Evolutionary conservation across 371 early-diverging fungal genomes (phyloP), one percentile per base, ranked within the genome.

Genomic region (Circinella umbellata): DNA sequence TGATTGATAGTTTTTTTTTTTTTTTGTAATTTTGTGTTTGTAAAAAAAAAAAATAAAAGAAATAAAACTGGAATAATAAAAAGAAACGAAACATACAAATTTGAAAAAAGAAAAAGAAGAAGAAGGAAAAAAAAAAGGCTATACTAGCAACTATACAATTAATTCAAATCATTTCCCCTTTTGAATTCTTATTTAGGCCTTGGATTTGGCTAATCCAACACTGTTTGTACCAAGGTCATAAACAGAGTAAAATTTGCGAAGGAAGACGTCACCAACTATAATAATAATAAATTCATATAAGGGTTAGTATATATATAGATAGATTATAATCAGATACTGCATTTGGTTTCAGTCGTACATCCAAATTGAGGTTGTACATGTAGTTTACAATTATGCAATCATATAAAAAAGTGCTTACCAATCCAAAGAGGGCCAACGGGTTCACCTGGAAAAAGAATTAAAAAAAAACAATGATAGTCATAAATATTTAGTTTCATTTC

Each of bases 161-260:
- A 39, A 39, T 39, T 39, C 39, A n/a, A n/a, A n/a, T n/a, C n/a
- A n/a, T n/a, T n/a, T n/a, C n/a, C n/a, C 10, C 10, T 39, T 39
- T 39, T 39, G 4, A 39, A 39, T 4, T 39, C 39, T 10, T 14
- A 55, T 66, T 66, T 49, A 66, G 15, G 59, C 67, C 36, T 27
- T 36, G 39, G 68, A 59, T 49, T 61, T 60, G 8, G 85, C 85
- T 37, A 96, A 92, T 49, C 96, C 96, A 18, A 95, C 97, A 34
- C 93, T 89, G 80, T 94, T 80, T 51, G 95, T 92, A 60, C 93
- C 95, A 39, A 94, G 82, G 70, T 95, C 93, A 76, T 96, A 98
- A 59, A 96, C 88, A 37, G 96, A 90, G 81, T 96, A 96, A 81
- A 87, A 97, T 78, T 92, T 93, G 70, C 98, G 90, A 62, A 98